These are phyloP conservation scores for Dactylorhiza incarnata DNA, from an alignment of 106 monocot genomes.

Conservation along the genomic window DNA sequence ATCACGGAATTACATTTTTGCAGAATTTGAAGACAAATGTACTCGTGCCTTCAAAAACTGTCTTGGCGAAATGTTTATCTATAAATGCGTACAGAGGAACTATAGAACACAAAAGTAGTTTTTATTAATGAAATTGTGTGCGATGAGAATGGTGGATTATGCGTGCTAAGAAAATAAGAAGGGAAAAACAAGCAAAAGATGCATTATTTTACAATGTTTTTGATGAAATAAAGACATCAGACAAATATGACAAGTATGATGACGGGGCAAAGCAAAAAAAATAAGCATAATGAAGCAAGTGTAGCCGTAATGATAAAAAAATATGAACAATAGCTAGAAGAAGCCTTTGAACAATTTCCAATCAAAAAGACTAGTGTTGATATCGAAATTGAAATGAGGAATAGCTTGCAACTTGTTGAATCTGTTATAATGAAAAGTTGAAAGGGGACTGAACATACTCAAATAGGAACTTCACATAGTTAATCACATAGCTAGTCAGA, in stretches of 20 bases:
- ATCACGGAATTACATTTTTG: no score
- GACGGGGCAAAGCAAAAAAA: not conserved
- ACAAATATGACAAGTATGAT: not conserved
- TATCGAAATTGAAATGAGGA: not conserved
- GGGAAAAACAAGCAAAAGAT: not conserved
- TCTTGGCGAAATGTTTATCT: no score
- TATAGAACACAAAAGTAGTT: no score
- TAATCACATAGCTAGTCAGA: slow-evolving; percentile 75
- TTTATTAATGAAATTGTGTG: no score
- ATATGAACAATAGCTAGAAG: not conserved
- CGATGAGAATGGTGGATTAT: not conserved
- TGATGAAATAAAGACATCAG: not conserved
- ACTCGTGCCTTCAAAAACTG: no score
- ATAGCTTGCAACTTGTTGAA: not conserved
- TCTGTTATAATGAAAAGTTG: not conserved
- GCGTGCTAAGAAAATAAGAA: not conserved
- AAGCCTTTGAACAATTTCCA: not conserved
- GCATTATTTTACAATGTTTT: not conserved
- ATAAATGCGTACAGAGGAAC: no score
- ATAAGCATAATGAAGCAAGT: not conserved
- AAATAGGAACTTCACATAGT: slow-evolving; percentile 59
- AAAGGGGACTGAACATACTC: slow-evolving; percentile 21
- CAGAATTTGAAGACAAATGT: no score
- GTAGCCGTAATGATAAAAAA: not conserved
- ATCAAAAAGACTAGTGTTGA: not conserved